Evolutionary conservation across 1,284 basidiomycete genomes (phyloP), one percentile per base, ranked within the genome.

Genomic region (Ustilago bromivora): DNA sequence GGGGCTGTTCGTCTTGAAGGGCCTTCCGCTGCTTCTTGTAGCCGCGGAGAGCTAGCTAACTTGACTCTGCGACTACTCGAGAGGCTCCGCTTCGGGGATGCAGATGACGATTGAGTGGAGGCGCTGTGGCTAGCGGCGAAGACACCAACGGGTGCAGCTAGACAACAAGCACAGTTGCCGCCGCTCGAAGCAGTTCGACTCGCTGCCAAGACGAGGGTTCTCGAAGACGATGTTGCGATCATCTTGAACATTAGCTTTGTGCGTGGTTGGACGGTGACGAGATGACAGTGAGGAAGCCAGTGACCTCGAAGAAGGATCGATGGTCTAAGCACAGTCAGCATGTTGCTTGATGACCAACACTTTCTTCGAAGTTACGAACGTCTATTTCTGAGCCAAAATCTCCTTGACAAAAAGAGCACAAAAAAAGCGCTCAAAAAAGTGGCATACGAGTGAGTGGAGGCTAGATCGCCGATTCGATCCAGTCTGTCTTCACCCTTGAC

Each of bases 331-430:
- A 36, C 43, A 38, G 9, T 46, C 47, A n/a, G 34, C 23, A 52
- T 40, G 11, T 8, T 17, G 34, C 17, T 58, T 56, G 64, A 66
- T 56, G 64, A 66, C 57, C 46, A 66, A 60, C 64, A 56, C 58
- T 46, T 61, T 47, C 13, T 11, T 6, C 31, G n/a, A 36, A 40
- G 49, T 59, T 19, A 19, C 9, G 12, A 38, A 40, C 41, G n/a
- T 51, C 40, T 41, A 15, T 41, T 17, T 12, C 40, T 41, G 11
- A 19, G 17, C 43, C 43, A 8, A 56, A 66, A 60, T 19, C 19
- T 36, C 32, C 34, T 52, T 17, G 12, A 36, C 31, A 53, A 65
- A 65, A 12, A 3, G 32, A n/a, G 23, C 0, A 10, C 54, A 41
- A 38, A 54, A 41, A 32, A 32, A 32, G n/a, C 1, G 28, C 23